Percentiles rank a stretch among this genome's conserved stretches.
These are phyloP conservation scores for Phytophthora macrochlamydospora DNA, from an alignment of 352 stramenopile genomes.

Conservation along the genomic window DNA sequence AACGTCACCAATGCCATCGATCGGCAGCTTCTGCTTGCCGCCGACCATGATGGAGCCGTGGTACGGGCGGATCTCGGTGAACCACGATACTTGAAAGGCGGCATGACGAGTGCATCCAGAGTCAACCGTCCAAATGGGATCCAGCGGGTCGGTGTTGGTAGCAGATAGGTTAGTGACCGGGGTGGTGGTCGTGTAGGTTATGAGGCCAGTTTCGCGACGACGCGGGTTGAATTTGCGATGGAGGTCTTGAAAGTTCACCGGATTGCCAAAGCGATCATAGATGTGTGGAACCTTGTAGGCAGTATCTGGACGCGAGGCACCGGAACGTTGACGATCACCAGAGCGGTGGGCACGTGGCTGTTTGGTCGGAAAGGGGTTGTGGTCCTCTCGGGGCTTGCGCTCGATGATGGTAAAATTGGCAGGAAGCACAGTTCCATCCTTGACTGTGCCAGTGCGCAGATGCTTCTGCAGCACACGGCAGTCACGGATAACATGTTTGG, in stretches of 20 bases:
- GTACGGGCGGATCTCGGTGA: neutral
- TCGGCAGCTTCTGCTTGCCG: neutral
- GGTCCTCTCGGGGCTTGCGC: neutral
- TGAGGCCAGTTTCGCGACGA: neutral
- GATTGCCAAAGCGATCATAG: too few relatives aligned
- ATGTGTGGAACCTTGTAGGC: too few relatives aligned
- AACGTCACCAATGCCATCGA: conserved; percentile 8
- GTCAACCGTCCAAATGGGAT: conserved; percentile 2
- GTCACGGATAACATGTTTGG: neutral
- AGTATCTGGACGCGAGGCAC: too few relatives aligned
- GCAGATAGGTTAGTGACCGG: neutral
- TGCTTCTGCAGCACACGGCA: conserved; percentile 28
- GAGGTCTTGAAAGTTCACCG: too few relatives aligned
- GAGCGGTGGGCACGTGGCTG: neutral
- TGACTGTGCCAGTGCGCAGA: neutral
- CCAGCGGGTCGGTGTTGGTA: neutral
- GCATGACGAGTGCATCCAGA: conserved; percentile 3
- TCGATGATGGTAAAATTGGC: neutral
- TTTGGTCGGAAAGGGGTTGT: neutral
- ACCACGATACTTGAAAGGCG: neutral
- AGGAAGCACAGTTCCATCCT: conserved; percentile 2
- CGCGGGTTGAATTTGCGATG: too few relatives aligned
- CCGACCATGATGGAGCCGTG: conserved; percentile 10
- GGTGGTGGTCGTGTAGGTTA: neutral
- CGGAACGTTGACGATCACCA: neutral